Evolutionary conservation across 176 grass and related monocot genomes (phyloP).

Genomic region (Carex kokanica): DNA sequence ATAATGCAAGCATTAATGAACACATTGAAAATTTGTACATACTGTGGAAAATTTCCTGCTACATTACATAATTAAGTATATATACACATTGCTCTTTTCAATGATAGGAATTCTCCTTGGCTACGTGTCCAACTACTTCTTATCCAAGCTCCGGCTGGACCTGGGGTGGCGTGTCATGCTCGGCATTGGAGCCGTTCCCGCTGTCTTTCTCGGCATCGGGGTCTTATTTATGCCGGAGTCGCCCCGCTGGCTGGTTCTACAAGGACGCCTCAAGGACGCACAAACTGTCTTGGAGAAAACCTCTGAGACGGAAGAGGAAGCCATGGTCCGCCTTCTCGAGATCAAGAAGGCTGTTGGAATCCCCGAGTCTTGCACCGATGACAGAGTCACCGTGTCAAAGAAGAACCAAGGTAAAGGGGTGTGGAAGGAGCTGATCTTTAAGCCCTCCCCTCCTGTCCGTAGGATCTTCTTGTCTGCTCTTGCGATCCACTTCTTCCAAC

Average conservation of each 20-base stretch:
- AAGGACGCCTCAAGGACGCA: constrained; percentile 47
- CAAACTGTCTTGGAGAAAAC: constrained; percentile 48
- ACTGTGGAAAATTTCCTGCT: neutral
- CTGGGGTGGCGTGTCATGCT: constrained; percentile 70
- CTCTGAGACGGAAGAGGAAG: constrained; percentile 51
- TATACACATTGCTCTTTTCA: neutral
- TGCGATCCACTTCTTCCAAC: constrained; percentile 28
- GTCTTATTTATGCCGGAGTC: constrained; percentile 81
- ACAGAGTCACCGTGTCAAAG: neutral
- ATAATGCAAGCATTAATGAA: neutral
- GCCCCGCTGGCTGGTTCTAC: constrained; percentile 80
- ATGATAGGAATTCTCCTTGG: constrained; percentile 50
- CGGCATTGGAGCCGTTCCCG: constrained; percentile 35
- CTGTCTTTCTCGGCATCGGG: constrained; percentile 44
- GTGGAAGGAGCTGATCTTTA: constrained; percentile 41
- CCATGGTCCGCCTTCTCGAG: constrained; percentile 37
- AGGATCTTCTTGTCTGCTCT: constrained; percentile 19
- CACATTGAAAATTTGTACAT: neutral
- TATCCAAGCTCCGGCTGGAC: constrained; percentile 42
- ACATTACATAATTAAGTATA: neutral
- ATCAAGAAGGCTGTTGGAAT: constrained; percentile 49
- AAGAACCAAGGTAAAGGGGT: constrained; percentile 14
- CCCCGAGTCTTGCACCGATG: neutral
- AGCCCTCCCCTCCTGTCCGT: constrained; percentile 7
- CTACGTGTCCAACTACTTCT: constrained; percentile 62